Evolutionary conservation across 495 filamentous ascomycete genomes (phyloP), one percentile per base, ranked within the genome.

Genomic region (Penicillium bialowiezense): DNA sequence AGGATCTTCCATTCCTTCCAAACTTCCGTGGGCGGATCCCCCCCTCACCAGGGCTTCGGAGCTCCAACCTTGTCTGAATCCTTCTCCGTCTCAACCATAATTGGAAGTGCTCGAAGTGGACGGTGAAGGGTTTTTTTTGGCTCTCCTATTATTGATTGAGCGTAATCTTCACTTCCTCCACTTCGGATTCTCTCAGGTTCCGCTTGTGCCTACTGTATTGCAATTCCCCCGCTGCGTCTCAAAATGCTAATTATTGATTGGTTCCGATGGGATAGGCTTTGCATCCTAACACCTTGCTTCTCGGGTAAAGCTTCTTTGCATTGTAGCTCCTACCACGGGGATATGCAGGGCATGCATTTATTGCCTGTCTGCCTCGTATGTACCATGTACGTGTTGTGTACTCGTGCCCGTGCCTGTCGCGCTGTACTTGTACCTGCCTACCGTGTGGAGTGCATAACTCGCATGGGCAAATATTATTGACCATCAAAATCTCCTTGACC

Each of bases 31-130:
- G 48, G 47, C 18, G 44, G 58, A 58, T 9, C 56, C 46, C n/a
- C 46, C n/a, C 42, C 20, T 15, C 41, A 34, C 18, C 42, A 59
- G 50, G 55, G 43, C 50, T 54, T 63, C 56, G 59, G 59, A 51
- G 44, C 40, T 43, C 7, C 50, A 56, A 49, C 59, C 47, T 56
- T 59, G 50, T 47, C 56, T 43, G 42, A 54, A 52, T 23, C n/a
- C 14, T 40, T 28, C 46, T 53, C 58, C 59, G 59, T 20, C 34
- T 10, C 9, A 13, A 37, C 14, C 13, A 36, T 10, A 19, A 38
- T n/a, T n/a, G n/a, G n/a, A n/a, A n/a, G n/a, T n/a, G n/a, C n/a
- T n/a, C n/a, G n/a, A n/a, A n/a, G 29, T 34, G 41, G 41, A 32
- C 21, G 18, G 20, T 24, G 18, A 36, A 15, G 15, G 32, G n/a